Evolutionary conservation across 306 rosid species (phyloP).

Genomic region (Luffa aegyptiaca): DNA sequence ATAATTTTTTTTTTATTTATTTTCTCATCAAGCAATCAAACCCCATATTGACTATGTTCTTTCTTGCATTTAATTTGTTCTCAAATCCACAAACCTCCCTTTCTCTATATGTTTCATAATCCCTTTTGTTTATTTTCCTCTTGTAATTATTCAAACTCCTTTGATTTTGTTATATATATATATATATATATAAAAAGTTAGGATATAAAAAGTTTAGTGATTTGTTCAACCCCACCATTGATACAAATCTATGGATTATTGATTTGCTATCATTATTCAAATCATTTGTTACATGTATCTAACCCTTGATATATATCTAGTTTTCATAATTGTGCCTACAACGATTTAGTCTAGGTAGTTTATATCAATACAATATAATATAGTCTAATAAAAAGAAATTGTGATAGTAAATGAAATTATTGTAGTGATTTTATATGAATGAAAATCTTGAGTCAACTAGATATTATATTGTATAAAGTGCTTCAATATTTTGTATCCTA

Average conservation of each 20-base stretch:
- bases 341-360: too few species aligned
- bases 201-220: conserved; percentile 14
- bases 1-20: neutral
- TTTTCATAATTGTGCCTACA: neutral
- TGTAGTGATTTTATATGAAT: too few species aligned
- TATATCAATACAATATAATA: too few species aligned
- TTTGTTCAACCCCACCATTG: conserved; percentile 20
- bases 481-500: too few species aligned
- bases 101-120: neutral
- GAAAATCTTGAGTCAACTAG: too few species aligned
- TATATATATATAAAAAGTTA: too few species aligned
- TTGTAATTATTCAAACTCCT: conserved; percentile 16
- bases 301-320: neutral
- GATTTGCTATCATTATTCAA: neutral
- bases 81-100: neutral
- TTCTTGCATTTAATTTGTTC: conserved; percentile 4
- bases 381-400: too few species aligned
- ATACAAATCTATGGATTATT: conserved; percentile 7
- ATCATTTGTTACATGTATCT: neutral
- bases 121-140: conserved; percentile 5
- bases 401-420: too few species aligned
- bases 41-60: conserved; percentile 16
- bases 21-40: conserved; percentile 29
- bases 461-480: too few species aligned
- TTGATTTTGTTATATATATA: neutral